Conservation (phyloP, 495 filamentous ascomycete species). For the Penicillium turbatum region DNA sequence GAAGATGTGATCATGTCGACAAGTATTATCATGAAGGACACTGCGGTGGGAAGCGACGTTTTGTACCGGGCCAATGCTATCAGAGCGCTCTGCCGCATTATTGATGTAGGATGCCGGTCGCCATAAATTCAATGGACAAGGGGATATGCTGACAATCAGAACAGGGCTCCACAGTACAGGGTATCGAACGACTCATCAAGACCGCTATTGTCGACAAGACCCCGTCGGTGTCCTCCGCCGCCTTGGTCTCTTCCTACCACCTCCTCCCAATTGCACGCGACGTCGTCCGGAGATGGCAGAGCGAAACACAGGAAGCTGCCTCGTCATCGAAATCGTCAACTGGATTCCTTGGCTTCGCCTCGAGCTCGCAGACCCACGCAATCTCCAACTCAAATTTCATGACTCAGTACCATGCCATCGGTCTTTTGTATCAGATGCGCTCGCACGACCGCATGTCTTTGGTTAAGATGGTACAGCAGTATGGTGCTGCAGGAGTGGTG, state of each 20-base stretch:
- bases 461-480: constrained; percentile 99
- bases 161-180: constrained; percentile 93
- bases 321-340: constrained; percentile 81
- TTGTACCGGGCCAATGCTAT: constrained; percentile 97
- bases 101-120: constrained; percentile 65
- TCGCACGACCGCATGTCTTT: constrained; percentile 95
- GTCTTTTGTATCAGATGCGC: constrained; percentile 96
- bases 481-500: constrained; percentile 81
- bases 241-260: constrained; percentile 96
- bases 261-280: constrained; percentile 93
- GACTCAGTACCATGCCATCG: constrained; percentile 98
- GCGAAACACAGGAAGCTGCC: constrained; percentile 96
- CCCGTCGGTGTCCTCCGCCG: constrained; percentile 94
- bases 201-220: constrained; percentile 99
- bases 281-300: constrained; percentile 96
- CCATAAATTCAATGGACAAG: neutral
- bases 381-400: constrained; percentile 77
- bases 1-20: constrained; percentile 99
- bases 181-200: constrained; percentile 97
- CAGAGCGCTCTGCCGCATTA: constrained; percentile 90
- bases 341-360: constrained; percentile 85
- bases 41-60: constrained; percentile 89
- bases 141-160: constrained; percentile 10
- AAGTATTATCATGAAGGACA: constrained; percentile 99
- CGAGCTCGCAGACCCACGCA: constrained; percentile 60